These are phyloP conservation scores for Vicia villosa DNA, from an alignment of 306 rosid genomes.

Conservation along the genomic window DNA sequence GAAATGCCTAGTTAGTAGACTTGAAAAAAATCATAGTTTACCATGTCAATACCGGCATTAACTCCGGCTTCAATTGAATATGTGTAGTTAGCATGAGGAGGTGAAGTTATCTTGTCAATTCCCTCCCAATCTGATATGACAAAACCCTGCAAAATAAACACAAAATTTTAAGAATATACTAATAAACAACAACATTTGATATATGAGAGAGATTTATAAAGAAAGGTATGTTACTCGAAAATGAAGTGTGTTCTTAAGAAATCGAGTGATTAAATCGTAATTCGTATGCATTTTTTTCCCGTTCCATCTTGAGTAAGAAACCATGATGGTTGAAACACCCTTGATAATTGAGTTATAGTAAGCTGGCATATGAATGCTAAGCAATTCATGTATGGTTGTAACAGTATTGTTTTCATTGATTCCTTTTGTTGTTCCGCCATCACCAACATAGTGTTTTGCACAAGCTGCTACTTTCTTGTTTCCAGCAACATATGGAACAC, in stretches of 20 bases:
- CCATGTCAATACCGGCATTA: constrained; percentile 49
- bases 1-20: neutral
- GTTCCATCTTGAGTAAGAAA: constrained; percentile 47
- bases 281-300: constrained; percentile 47
- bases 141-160: constrained; percentile 37
- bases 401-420: constrained; percentile 38
- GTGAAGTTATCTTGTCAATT: constrained; percentile 40
- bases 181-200: neutral
- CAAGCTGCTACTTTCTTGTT: constrained; percentile 38
- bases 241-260: constrained; percentile 38
- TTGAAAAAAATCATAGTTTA: constrained; percentile 6
- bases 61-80: constrained; percentile 34
- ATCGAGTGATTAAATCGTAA: constrained; percentile 26
- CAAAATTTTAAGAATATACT: neutral
- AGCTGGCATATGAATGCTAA: constrained; percentile 42
- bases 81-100: constrained; percentile 38
- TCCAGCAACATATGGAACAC: constrained; percentile 44
- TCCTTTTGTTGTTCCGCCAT: constrained; percentile 43
- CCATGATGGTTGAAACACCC: constrained; percentile 45
- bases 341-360: constrained; percentile 39
- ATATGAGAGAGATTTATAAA: neutral
- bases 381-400: constrained; percentile 19
- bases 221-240: constrained; percentile 32
- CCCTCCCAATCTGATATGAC: constrained; percentile 48
- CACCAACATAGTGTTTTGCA: constrained; percentile 40